Percentiles rank a stretch among this genome's conserved stretches.
Evolutionary conservation across 768 basidiomycete genomes (phyloP).

Genomic region (Trametopsis cervina): DNA sequence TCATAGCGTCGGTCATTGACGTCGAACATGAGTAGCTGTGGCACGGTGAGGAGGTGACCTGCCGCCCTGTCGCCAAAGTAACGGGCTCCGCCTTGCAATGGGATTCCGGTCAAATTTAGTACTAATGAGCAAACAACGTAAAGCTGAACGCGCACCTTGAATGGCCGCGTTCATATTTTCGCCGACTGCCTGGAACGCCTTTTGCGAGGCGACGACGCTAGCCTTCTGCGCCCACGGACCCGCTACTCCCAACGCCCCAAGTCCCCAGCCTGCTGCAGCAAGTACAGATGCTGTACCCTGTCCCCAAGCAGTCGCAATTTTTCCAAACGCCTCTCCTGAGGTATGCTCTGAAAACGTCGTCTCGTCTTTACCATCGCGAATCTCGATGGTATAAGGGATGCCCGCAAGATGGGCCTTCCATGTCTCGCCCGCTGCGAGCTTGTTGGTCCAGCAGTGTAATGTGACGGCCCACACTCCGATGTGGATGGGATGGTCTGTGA

Average conservation of each 20-base stretch:
- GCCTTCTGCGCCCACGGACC: background rate
- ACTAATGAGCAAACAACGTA: too few species aligned
- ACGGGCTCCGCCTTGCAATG: background rate
- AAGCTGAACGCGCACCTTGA: background rate
- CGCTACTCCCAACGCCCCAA: background rate
- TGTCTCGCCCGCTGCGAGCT: background rate
- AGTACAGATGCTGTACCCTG: background rate
- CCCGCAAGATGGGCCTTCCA: background rate
- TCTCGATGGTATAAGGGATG: background rate
- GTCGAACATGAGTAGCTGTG: background rate
- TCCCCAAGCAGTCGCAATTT: background rate
- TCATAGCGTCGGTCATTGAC: background rate
- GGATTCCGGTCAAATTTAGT: too few species aligned
- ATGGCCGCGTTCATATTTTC: background rate
- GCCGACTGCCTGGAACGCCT: background rate
- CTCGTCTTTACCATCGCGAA: background rate
- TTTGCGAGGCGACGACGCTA: background rate
- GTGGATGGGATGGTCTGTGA: background rate
- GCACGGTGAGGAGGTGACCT: background rate
- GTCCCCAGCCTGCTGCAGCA: background rate
- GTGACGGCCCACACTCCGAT: background rate
- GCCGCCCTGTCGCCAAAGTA: background rate
- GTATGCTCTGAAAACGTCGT: background rate
- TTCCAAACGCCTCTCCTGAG: background rate
- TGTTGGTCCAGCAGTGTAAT: background rate